phyloP scores from a whole-genome alignment of 306 rosid species.

The Styphnolobium japonicum region DNA sequence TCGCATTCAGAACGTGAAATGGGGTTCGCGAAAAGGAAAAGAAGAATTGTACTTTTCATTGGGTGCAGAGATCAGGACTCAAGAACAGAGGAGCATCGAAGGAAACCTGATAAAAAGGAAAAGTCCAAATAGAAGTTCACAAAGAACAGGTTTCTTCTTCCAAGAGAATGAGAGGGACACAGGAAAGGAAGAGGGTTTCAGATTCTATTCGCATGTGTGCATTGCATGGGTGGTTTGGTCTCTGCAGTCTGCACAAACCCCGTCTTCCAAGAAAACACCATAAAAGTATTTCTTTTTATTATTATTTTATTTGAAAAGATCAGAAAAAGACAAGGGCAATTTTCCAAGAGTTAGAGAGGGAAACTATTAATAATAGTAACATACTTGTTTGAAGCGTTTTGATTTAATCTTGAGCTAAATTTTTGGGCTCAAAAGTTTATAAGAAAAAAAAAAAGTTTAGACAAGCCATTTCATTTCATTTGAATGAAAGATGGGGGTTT shows the following conservation, averaged over 20 bases:
- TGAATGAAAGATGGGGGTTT: too few relatives aligned
- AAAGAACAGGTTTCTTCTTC: constrained; percentile 17
- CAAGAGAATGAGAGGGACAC: constrained; percentile 4
- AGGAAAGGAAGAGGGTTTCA: not conserved
- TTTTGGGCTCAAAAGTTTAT: too few relatives aligned
- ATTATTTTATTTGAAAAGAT: too few relatives aligned
- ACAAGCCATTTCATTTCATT: too few relatives aligned
- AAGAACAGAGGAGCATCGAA: not conserved
- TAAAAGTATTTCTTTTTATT: not conserved
- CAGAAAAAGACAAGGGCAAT: not conserved
- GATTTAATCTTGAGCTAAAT: not conserved
- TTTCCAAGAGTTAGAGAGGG: too few relatives aligned
- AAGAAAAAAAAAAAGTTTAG: too few relatives aligned
- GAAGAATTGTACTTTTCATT: constrained; percentile 23
- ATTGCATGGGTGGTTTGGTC: constrained; percentile 36
- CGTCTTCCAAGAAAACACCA: constrained; percentile 45
- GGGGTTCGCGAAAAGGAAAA: constrained; percentile 4
- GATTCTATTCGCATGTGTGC: constrained; percentile 37
- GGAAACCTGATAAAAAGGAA: constrained; percentile 24
- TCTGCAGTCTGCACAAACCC: constrained; percentile 24
- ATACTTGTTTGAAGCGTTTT: not conserved
- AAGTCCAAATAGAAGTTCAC: constrained; percentile 34
- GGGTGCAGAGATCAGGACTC: not conserved
- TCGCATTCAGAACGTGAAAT: not conserved
- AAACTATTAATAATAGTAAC: not conserved